Evolutionary conservation across 768 basidiomycete species (phyloP), one percentile per base, ranked within the genome.

Genomic region (Suillus placidus): DNA sequence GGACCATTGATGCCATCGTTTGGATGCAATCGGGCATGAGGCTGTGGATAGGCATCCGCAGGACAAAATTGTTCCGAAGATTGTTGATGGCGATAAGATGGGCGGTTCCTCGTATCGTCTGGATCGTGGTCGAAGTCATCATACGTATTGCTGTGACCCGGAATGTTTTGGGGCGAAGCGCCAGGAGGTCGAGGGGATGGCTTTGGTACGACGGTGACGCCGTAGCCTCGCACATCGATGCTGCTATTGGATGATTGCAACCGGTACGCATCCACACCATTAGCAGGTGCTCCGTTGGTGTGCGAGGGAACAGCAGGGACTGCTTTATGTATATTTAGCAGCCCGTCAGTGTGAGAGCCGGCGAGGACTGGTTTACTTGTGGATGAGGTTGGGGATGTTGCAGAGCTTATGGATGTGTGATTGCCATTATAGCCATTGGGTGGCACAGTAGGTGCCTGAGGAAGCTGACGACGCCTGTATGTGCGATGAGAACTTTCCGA

Each of bases 401-500:
- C 61, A 38, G 77, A 72, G 16, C 68, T 71, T 3, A 51, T 69
- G 6, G 75, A 74, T n/a, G 69, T 67, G 1, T 69, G 77, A 54
- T 62, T 54, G 16, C 42, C 54, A 2, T 66, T 30, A 43, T 68
- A 70, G 12, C 61, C 62, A 45, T 66, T 54, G 7, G 67, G 57
- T 56, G 71, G 74, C 9, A 64, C 32, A 30, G 61, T 52, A n/a
- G 75, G 75, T 47, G 75, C 71, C 26, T 64, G 70, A 0, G 76
- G 76, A 42, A 77, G 55, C 40, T 77, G 77, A 47, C 76, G 76
- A 49, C 74, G 75, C 34, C 76, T 77, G 61, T 16, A 32, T 51
- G 42, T 30, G 2, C 32, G 26, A 57, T 45, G 20, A 64, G 63
- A 37, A 40, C 16, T 26, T 58, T n/a, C 13, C 3, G 43, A 42